Conservation (phyloP, 2,329 filamentous ascomycete species). For the Nemania serpens region DNA sequence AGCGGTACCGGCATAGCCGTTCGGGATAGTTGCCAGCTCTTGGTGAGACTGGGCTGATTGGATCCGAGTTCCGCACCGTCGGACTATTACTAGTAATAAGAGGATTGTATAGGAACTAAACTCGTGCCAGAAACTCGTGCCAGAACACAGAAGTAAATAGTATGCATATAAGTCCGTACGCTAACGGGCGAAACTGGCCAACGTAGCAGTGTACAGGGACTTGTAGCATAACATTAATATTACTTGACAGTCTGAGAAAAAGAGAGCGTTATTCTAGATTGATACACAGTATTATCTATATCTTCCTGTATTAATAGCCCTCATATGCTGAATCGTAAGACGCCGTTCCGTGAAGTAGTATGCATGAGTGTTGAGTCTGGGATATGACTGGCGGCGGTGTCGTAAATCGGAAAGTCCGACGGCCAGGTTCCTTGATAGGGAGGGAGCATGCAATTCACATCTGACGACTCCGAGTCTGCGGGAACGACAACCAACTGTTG, state of each 20-base stretch:
- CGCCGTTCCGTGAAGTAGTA: too few species aligned
- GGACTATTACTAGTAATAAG: slow-evolving; percentile 14
- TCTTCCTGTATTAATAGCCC: too few species aligned
- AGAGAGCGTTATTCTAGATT: too few species aligned
- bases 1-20: slow-evolving; percentile 19
- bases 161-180: too few species aligned
- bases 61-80: slow-evolving; percentile 26
- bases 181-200: too few species aligned
- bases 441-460: neutral
- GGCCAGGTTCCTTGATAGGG: neutral
- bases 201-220: too few species aligned
- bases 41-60: slow-evolving; percentile 26
- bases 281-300: too few species aligned
- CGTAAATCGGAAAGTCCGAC: neutral
- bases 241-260: too few species aligned
- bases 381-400: too few species aligned
- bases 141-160: neutral
- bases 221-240: too few species aligned
- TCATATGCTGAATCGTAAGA: too few species aligned
- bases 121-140: neutral
- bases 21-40: slow-evolving; percentile 27
- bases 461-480: neutral
- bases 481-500: slow-evolving; percentile 7
- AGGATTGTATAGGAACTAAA: neutral
- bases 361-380: too few species aligned